A percentile compares a stretch with the other conserved stretches of the same genome.
Evolutionary conservation across 73 alveolate genomes (phyloP).

Genomic region (Uronychia binucleata): DNA sequence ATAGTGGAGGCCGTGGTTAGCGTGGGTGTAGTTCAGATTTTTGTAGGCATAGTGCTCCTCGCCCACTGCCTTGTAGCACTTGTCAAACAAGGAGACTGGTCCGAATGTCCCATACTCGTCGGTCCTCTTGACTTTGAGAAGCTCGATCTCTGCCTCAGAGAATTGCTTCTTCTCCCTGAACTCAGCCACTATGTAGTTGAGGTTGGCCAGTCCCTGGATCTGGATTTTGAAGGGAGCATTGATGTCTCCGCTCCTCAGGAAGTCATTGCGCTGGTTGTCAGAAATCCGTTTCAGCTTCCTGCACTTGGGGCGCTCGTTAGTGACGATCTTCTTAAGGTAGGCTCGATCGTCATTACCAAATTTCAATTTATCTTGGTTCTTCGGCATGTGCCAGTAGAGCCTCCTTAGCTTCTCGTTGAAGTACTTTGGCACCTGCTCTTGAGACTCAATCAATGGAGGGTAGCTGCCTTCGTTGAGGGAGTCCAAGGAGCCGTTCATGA

Average conservation of each 20-base stretch:
- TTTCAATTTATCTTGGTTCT: background rate
- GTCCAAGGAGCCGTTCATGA: background rate
- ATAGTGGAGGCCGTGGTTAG: background rate
- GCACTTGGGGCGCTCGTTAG: background rate
- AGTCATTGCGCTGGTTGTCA: background rate
- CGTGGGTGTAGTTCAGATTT: background rate
- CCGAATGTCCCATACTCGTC: background rate
- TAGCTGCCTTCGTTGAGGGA: background rate
- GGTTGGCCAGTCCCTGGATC: background rate
- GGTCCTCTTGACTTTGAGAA: background rate
- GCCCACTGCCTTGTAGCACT: background rate
- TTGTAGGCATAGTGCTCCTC: background rate
- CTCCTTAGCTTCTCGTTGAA: background rate
- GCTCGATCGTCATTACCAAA: no score
- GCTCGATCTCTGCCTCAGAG: background rate
- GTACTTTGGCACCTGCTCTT: background rate
- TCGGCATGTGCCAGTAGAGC: background rate
- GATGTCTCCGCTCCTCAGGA: background rate
- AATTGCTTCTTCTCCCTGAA: background rate
- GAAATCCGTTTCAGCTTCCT: background rate
- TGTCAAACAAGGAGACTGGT: background rate
- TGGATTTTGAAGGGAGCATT: background rate
- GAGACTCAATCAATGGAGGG: background rate
- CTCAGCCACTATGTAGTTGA: background rate
- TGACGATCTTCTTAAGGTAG: no score